Conservation (phyloP, 2,329 filamentous ascomycete species). For the Diaporthe sp. region DNA sequence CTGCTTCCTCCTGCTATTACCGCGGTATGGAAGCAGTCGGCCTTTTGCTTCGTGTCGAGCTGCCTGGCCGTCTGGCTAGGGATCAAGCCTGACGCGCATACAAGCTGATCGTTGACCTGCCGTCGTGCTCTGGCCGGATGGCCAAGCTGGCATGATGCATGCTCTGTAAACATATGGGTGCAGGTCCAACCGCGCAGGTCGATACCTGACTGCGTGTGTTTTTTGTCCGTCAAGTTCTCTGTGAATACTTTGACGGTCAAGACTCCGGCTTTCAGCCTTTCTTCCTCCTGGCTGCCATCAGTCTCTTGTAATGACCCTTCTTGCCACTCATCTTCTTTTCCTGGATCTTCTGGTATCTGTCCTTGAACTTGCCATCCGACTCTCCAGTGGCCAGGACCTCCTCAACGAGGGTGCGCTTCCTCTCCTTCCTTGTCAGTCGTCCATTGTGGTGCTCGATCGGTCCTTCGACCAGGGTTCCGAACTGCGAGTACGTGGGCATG, state of each 20-base stretch:
- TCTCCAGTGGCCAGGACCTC: slow-evolving; percentile 81
- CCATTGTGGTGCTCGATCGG: slow-evolving; percentile 89
- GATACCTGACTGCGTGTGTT: neutral
- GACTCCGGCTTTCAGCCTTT: slow-evolving; percentile 44
- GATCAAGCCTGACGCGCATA: neutral
- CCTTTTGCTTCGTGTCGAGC: neutral
- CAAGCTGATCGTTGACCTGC: neutral
- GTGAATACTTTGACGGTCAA: neutral
- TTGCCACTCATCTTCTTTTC: slow-evolving; percentile 86
- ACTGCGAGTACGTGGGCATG: slow-evolving; percentile 86
- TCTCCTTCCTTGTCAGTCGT: slow-evolving; percentile 87
- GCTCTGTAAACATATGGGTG: neutral
- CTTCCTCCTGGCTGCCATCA: slow-evolving; percentile 64
- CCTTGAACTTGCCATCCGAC: slow-evolving; percentile 80
- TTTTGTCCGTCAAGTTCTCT: neutral
- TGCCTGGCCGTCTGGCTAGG: neutral
- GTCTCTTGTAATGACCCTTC: slow-evolving; percentile 88
- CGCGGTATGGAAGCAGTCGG: neutral
- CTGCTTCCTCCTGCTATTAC: slow-evolving; percentile 12
- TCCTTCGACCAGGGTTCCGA: slow-evolving; percentile 90
- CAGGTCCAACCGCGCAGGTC: neutral
- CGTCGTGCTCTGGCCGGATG: neutral
- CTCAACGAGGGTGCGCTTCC: slow-evolving; percentile 88
- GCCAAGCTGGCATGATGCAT: neutral
- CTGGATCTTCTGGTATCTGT: slow-evolving; percentile 90